These are phyloP conservation scores for Chytriomyces confervae DNA, from an alignment of 192 early-diverging fungal genomes.

Conservation along the genomic window DNA sequence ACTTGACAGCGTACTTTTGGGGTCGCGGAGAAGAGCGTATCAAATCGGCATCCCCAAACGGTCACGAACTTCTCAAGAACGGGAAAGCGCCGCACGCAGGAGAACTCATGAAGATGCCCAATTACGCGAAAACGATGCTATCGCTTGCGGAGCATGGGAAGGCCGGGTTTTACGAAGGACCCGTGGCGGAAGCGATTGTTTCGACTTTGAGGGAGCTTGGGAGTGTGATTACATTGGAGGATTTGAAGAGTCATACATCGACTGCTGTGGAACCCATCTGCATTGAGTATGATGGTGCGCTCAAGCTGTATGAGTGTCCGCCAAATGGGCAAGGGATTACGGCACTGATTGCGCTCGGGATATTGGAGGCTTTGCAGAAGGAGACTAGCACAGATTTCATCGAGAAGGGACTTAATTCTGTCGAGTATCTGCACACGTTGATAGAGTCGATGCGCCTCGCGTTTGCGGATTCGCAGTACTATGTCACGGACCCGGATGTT, in stretches of 20 bases:
- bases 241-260: constrained; percentile 62
- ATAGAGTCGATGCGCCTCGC: constrained; percentile 76
- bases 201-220: constrained; percentile 55
- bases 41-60: constrained; percentile 45
- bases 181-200: constrained; percentile 71
- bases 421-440: constrained; percentile 68
- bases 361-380: constrained; percentile 62
- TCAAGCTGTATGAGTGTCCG: constrained; percentile 71
- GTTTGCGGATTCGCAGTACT: constrained; percentile 75
- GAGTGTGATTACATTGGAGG: constrained; percentile 70
- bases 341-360: constrained; percentile 73
- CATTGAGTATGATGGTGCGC: constrained; percentile 60
- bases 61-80: constrained; percentile 54
- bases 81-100: constrained; percentile 60
- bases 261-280: constrained; percentile 64
- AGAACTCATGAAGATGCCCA: constrained; percentile 67
- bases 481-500: constrained; percentile 70
- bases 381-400: constrained; percentile 45
- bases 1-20: constrained; percentile 42
- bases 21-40: constrained; percentile 32
- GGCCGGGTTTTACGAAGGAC: constrained; percentile 72
- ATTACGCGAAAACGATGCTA: constrained; percentile 61
- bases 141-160: constrained; percentile 65
- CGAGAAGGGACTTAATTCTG: constrained; percentile 45
- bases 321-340: constrained; percentile 78